phyloP scores from a whole-genome alignment of 2,329 filamentous ascomycete species.

The Microcera coccophila region DNA sequence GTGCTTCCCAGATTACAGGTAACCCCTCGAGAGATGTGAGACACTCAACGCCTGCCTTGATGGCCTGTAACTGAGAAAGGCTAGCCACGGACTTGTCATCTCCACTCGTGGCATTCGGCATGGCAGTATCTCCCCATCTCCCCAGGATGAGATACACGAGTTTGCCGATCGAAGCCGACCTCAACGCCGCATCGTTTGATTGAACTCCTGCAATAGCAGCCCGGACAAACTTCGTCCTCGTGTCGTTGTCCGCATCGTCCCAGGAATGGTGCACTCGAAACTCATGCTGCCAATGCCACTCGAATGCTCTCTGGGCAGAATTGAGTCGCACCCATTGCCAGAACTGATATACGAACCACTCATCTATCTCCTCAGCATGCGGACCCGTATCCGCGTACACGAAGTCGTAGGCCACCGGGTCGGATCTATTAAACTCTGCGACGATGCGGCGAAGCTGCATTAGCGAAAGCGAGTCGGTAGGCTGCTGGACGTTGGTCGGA shows the following conservation, averaged over 20 bases:
- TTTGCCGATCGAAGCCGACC: conserved; percentile 53
- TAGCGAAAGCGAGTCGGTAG: conserved; percentile 68
- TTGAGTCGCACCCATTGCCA: conserved; percentile 79
- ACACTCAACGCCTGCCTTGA: conserved; percentile 51
- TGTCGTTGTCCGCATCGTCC: conserved; percentile 59
- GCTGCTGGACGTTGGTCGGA: conserved; percentile 29
- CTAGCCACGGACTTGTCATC: conserved; percentile 50
- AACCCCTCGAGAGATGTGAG: conserved; percentile 51
- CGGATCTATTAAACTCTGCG: conserved; percentile 65
- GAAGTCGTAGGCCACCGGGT: conserved; percentile 80
- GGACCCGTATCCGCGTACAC: conserved; percentile 68
- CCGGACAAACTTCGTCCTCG: conserved; percentile 54
- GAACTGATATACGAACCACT: conserved; percentile 94
- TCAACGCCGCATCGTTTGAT: conserved; percentile 45
- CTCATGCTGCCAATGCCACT: conserved; percentile 66
- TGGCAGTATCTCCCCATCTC: conserved; percentile 66
- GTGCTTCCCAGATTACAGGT: conserved; percentile 48
- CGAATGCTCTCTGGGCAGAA: conserved; percentile 71
- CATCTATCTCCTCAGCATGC: conserved; percentile 85
- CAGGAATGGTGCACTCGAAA: conserved; percentile 47
- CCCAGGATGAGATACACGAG: conserved; percentile 63
- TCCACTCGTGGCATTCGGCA: conserved; percentile 40
- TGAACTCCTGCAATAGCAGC: conserved; percentile 45
- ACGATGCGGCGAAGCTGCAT: conserved; percentile 70
- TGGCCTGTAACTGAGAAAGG: conserved; percentile 54